These are phyloP conservation scores for Ochetophila trinervis DNA, from an alignment of 306 rosid species.

Conservation along the genomic window DNA sequence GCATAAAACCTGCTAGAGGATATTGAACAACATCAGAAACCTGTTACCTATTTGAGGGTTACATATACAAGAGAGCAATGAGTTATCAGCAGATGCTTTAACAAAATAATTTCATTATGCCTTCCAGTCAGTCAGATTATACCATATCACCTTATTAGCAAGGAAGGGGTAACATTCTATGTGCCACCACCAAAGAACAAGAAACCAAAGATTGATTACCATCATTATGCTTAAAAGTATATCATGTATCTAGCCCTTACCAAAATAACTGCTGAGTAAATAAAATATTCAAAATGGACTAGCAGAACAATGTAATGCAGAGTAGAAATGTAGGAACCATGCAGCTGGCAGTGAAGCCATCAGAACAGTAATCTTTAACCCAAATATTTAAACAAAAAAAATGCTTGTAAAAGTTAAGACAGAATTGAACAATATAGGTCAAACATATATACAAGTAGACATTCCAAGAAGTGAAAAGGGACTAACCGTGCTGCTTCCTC, in stretches of 20 bases:
- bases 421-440: neutral
- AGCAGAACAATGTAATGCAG: neutral
- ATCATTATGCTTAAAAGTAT: neutral
- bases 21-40: conserved; percentile 15
- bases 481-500: conserved; percentile 91
- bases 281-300: too few species aligned
- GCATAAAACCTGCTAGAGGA: conserved; percentile 67
- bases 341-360: conserved; percentile 2
- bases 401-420: neutral
- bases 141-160: conserved; percentile 2
- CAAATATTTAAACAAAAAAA: neutral
- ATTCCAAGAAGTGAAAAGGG: conserved; percentile 6
- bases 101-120: neutral
- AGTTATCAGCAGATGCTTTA: neutral
- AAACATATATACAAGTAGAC: neutral
- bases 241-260: too few species aligned
- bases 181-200: neutral
- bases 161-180: neutral
- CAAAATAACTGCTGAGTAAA: too few species aligned
- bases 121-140: neutral
- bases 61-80: neutral
- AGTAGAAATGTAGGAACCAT: neutral
- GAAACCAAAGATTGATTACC: conserved; percentile 5
- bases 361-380: neutral
- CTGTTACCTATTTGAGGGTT: neutral